Evolutionary conservation across 129 eudicot genomes (phyloP), one percentile per base, ranked within the genome.

Genomic region (Scalesia atractyloides): DNA sequence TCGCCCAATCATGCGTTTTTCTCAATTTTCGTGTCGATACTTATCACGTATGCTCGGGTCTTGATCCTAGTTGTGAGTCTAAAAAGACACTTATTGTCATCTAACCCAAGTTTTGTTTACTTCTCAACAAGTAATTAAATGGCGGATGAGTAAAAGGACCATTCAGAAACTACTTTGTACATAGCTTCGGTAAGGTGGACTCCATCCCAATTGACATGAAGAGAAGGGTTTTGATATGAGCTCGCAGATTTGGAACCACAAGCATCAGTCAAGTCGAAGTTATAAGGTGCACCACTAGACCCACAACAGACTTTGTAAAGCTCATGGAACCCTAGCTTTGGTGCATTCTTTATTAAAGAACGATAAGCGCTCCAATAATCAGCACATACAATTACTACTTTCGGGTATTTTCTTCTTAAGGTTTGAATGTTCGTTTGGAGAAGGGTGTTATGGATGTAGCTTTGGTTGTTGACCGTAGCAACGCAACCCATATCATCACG

Each of bases 121-220:
- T 86, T 49, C 68, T 73, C 63, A 86, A 66, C 84, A 89, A 57
- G 66, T 65, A 64, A 34, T 73, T 22, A 16, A 86, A 86, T 12
- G 91, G 78, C 5, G 91, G 96, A 4, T 73, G 57, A 36, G 74
- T 49, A 44, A 63, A 84, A 19, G 74, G 24, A 17, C 89, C 96
- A 12, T 74, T 75, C 58, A 13, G 84, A 82, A 77, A 89, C 68
- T 18, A 34, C 87, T 67, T 74, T 84, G 61, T 91, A 78, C 95
- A 91, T 85, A 18, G 85, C 97, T 75, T 91, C 97, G 5, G 97
- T 91, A 39, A 88, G 80, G 74, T 91, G n/a, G n/a, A n/a, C n/a
- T n/a, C n/a, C n/a, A n/a, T n/a, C n/a, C n/a, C n/a, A n/a, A n/a
- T n/a, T n/a, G 97, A 91, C 59, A 24, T 83, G 88, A 70, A 77